Base-by-base conservation (phyloP, 768 basidiomycete genomes). In the Macrolepiota fuliginosa region DNA sequence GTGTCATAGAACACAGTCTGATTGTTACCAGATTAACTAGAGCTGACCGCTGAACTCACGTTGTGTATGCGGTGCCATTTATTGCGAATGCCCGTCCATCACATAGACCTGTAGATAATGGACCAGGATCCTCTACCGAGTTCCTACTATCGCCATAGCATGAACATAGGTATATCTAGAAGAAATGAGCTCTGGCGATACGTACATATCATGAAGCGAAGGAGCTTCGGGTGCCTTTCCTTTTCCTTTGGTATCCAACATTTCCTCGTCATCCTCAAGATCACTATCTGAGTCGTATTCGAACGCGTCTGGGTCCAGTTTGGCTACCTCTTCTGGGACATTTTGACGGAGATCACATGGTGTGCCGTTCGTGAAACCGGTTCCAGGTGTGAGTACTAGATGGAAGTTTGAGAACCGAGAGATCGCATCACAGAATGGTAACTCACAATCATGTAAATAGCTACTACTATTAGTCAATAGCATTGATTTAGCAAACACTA, bases 261-360 rank as follows among this genome's bases (percentile, higher is more conserved):
- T 25, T 17, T 42, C 54, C 5, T 22, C 50, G 10, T 24, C 50
- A 37, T 54, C 54, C 19, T 62, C 61, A 3, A 63, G 50, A 25
- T 58, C 62, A 22, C 62, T 63, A 39, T 63, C 56, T 7, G 49
- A 36, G 12, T 39, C 49, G 15, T 51, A 63, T 15, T 63, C 62
- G 24, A 50, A 58, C 15, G 40, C 29, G 10, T 45, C 55, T 5
- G 42, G 7, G 36, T 62, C 39, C 17, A 63, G 22, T 19, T 58
- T 53, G 17, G 17, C 29, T n/a, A 47, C 36, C 42, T 56, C 59
- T 53, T 60, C 37, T 25, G 35, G 13, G 13, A 35, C 32, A 32
- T 50, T 36, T 19, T 29, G 12, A 13, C 40, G 49, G 22, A 61
- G 50, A n/a, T 61, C 53, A 11, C 52, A 60, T 2, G 51, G 22